phyloP scores from a whole-genome alignment of 2,329 filamentous ascomycete genomes.

The Blastomyces emzantsi region DNA sequence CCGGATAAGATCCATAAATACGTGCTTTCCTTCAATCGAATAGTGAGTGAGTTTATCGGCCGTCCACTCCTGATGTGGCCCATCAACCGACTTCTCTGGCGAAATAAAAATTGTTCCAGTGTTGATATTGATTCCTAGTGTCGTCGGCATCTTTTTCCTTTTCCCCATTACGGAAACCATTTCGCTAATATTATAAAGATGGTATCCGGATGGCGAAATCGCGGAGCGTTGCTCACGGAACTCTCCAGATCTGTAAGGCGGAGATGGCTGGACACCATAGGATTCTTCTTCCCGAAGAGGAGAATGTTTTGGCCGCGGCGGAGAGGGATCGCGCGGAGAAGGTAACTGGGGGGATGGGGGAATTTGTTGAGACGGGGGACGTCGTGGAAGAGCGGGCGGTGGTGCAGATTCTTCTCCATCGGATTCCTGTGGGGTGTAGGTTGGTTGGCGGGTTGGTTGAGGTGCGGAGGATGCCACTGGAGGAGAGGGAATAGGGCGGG shows the following conservation, averaged over 20 bases:
- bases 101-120: constrained; percentile 86
- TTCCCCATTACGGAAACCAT: constrained; percentile 97
- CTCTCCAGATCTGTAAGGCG: constrained; percentile 41
- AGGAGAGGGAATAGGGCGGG: constrained; percentile 28
- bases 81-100: constrained; percentile 73
- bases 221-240: constrained; percentile 36
- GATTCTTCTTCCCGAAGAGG: constrained; percentile 32
- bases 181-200: constrained; percentile 94
- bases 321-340: constrained; percentile 44
- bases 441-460: constrained; percentile 39
- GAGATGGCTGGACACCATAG: constrained; percentile 44
- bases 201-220: constrained; percentile 67
- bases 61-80: constrained; percentile 82
- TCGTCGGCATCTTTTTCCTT: constrained; percentile 97
- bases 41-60: constrained; percentile 96
- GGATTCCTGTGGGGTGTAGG: constrained; percentile 58
- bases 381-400: constrained; percentile 53
- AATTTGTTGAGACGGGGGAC: constrained; percentile 44
- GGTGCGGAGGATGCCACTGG: constrained; percentile 21
- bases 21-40: constrained; percentile 94
- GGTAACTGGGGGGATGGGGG: constrained; percentile 53
- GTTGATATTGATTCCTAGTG: constrained; percentile 80
- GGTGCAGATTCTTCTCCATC: constrained; percentile 52
- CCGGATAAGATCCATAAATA: constrained; percentile 85
- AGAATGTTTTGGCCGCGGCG: constrained; percentile 32